Base-by-base conservation (phyloP, 2,329 filamentous ascomycete species). In the Scopulariopsis brevicaulis region DNA sequence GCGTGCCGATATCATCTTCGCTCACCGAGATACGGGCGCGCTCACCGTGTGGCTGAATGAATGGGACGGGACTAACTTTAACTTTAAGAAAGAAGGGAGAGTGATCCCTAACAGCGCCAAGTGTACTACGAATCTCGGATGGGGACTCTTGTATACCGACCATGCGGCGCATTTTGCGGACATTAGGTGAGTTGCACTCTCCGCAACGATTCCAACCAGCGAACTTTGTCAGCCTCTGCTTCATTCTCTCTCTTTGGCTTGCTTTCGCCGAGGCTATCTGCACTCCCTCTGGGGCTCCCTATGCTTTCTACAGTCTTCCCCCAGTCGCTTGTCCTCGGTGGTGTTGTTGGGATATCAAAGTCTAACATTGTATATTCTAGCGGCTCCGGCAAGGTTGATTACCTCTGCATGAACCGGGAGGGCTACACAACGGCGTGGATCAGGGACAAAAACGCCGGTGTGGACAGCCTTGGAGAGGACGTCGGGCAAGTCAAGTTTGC, bases 331-430 rank as follows among this genome's bases (percentile, higher is more conserved):
- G 28, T 32, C 8, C 4, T 8, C 28, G 8, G 8, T 8, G 28
- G 28, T 8, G 28, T 32, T 32, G 8, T 32, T 4, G 28, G 8
- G 28, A 32, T 32, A 32, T 32, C 28, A 32, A 32, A 32, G 8
- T 4, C 28, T 32, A 32, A 32, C 28, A 32, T 32, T 8, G 8
- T 32, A 8, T 32, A 22, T n/a, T 22, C 4, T 22, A 62, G 63
- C 2, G 66, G 65, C 34, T 64, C 67, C 55, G 61, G 62, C 3
- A 52, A 60, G 2, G 63, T 61, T 3, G 69, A 71, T 59, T 69
- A 69, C 32, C 60, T 71, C 11, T 70, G 68, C 57, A 62, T 71
- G 12, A 62, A 68, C 50, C 52, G 53, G 15, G 55, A 70, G 40
- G 67, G 67, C 8, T 59, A 63, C 5, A 59, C 60, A 1, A 60